Conservation (phyloP, 2,329 filamentous ascomycete genomes). For the Talaromyces albobiverticillius region DNA sequence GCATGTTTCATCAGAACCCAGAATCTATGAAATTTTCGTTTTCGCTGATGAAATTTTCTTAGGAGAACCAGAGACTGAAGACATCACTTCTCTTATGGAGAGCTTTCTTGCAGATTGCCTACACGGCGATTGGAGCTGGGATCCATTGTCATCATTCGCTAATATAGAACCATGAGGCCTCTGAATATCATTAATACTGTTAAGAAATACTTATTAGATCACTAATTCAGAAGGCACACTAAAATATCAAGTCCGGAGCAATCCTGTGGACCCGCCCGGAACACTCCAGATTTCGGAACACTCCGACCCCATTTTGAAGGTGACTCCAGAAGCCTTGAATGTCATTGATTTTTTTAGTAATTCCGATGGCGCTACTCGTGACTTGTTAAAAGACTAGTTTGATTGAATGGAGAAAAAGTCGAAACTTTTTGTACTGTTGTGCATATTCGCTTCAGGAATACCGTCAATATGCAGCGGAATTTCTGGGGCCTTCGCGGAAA, state of each 20-base stretch:
- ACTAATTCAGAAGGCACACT: background rate
- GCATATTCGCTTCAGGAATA: background rate
- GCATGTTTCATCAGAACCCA: too few species aligned
- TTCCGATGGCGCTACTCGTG: too few species aligned
- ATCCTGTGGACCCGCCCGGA: constrained; percentile 17
- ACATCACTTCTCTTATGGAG: constrained; percentile 23
- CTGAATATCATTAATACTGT: background rate
- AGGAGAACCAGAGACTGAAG: constrained; percentile 9
- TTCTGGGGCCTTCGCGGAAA: background rate
- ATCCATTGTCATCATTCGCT: constrained; percentile 19
- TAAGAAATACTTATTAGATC: too few species aligned
- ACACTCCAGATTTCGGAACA: too few species aligned
- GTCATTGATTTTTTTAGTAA: too few species aligned
- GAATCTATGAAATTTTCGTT: too few species aligned
- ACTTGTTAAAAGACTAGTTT: too few species aligned
- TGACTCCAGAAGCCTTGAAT: too few species aligned
- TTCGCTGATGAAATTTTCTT: background rate
- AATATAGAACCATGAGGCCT: background rate
- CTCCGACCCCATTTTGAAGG: too few species aligned
- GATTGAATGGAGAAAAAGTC: too few species aligned
- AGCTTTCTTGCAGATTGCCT: constrained; percentile 22
- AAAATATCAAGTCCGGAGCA: constrained; percentile 11
- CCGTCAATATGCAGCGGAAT: background rate
- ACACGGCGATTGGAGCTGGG: constrained; percentile 26
- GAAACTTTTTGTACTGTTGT: too few species aligned